Evolutionary conservation across 805 yeast species (phyloP), one percentile per base, ranked within the genome.

Genomic region (Maudiozyma bulderi): DNA sequence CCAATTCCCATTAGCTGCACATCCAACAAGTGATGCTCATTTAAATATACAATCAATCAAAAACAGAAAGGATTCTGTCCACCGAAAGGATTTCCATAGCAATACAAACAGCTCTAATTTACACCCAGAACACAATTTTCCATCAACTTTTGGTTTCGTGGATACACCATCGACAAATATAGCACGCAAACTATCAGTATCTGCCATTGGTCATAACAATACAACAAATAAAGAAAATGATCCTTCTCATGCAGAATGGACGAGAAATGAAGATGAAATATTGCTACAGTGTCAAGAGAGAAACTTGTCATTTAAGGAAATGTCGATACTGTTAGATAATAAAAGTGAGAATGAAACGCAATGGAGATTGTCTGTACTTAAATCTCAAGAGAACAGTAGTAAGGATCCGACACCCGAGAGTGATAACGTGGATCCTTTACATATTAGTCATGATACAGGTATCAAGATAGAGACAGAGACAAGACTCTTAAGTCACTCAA

Each of bases 261-360:
- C 74, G 0, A 48, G 51, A 58, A 91, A 84, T 45, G 95, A 87
- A 63, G 95, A 87, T 65, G 85, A 81, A 52, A 61, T 79, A 33
- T 62, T 87, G 38, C 58, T 78, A 43, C 74, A 75, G 44, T 70
- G 84, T 48, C 67, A 78, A 10, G 45, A 40, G 29, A 69, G 81
- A 54, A 84, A 83, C 49, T 68, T 88, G 39, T 75, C 84, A 37
- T 73, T 84, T 57, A 84, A 82, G 20, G 96, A 88, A 65, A 69
- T 88, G 38, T 75, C 83, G 14, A 82, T 87, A 35, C 66, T 88
- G 44, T 69, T 88, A 39, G 89, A 90, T 8, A 76, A 75, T 51
- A 76, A 87, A 54, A 74, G 93, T 0, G 90, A 84, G 60, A 73
- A 72, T 15, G 93, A 86, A 54, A 87, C 88, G 41, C 73, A 77